Base-by-base conservation (phyloP, 2,329 filamentous ascomycete genomes). In the Dothideomycetes sp. region DNA sequence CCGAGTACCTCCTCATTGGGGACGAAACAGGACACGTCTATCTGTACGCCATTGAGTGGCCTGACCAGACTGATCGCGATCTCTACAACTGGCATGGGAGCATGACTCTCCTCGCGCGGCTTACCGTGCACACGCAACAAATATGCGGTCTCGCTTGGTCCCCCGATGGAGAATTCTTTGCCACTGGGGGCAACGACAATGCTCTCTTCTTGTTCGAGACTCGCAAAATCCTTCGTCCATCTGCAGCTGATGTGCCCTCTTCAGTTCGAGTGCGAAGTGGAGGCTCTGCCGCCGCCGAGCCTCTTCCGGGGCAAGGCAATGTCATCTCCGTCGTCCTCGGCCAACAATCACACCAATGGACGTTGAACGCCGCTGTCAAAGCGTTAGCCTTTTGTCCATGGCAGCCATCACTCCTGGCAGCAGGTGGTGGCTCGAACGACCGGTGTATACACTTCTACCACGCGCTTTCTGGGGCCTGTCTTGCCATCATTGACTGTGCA, bases 361-460 rank as follows among this genome's bases (percentile, higher is more conserved):
- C 69, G 9, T 86, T 98, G 57, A 77, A 77, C 18, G 89, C 89
- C 1, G 91, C 91, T 2, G 84, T 96, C 49, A 98, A 98, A 61
- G 91, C 91, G 22, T 91, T 96, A 50, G 87, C 91, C 2, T 96
- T 96, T 61, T 94, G 89, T 47, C 89, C 91, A 0, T 98, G 88
- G 89, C 83, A 89, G 41, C 76, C 83, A 17, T 83, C 81, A 3
- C 71, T 98, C 4, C 63, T 98, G 30, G 91, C 91, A 11, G 93
- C 89, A 1, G 87, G 91, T 3, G 89, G 91, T 30, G 91, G 91
- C 17, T 89, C 84, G 34, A 94, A 93, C 53, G 89, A 98, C 63
- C 85, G 86, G 51, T 86, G 86, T 58, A 94, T 98, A 42, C 88
- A 94, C 62, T 98, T 98, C 65, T 95, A 83, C 60, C 88, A 96